Conservation (phyloP, 1,284 basidiomycete genomes). For the Ustilago xerochloae region DNA sequence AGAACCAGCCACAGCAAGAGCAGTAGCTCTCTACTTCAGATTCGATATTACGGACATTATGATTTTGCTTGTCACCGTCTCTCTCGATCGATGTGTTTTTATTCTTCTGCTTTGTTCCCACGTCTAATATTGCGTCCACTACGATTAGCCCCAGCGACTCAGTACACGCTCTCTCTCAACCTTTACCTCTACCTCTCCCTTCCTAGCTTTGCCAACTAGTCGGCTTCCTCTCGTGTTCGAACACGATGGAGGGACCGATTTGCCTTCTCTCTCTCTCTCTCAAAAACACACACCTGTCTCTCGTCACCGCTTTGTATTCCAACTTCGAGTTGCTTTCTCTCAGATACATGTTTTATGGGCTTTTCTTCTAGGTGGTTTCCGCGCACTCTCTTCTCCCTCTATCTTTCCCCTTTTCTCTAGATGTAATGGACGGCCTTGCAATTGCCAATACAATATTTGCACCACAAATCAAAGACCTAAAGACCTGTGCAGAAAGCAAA, state of each 20-base stretch:
- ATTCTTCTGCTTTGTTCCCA: neutral
- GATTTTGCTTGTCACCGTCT: neutral
- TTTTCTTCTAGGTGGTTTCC: too few species aligned
- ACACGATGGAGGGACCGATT: neutral
- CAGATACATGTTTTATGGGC: constrained; percentile 4
- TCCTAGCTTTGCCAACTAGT: neutral
- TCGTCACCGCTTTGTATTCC: constrained; percentile 18
- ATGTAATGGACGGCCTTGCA: constrained; percentile 18
- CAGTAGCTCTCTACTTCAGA: neutral
- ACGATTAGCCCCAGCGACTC: neutral
- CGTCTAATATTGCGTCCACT: neutral
- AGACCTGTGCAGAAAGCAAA: too few species aligned
- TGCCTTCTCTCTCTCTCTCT: neutral
- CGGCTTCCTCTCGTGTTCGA: neutral
- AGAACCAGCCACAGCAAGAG: constrained; percentile 8
- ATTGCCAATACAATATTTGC: constrained; percentile 8
- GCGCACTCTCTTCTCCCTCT: neutral
- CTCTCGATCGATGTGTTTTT: neutral
- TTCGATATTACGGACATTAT: neutral
- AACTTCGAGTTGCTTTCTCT: neutral
- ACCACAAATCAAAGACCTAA: too few species aligned
- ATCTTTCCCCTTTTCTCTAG: constrained; percentile 9
- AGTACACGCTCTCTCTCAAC: neutral
- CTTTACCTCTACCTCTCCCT: neutral
- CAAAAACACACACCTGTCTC: too few species aligned